These are phyloP conservation scores for Atkinsonella texensis DNA, from an alignment of 2,329 filamentous ascomycete genomes.

Conservation along the genomic window DNA sequence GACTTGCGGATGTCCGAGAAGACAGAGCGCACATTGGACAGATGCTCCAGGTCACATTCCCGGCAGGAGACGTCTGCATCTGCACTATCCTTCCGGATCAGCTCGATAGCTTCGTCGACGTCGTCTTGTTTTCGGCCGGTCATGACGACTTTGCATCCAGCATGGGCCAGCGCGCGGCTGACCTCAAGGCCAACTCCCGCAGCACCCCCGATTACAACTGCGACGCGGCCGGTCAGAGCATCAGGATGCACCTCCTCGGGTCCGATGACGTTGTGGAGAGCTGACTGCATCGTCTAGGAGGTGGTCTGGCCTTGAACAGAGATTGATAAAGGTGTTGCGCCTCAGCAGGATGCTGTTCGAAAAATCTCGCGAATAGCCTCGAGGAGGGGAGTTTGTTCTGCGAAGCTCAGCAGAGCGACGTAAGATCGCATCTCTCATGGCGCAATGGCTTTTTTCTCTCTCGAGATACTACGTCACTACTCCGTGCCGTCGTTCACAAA, in stretches of 20 bases:
- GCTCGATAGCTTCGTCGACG: conserved; percentile 16
- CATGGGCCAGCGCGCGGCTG: conserved; percentile 20
- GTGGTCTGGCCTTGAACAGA: too few species aligned
- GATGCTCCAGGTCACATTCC: conserved; percentile 28
- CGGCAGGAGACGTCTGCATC: conserved; percentile 26
- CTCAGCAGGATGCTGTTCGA: too few species aligned
- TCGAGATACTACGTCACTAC: too few species aligned
- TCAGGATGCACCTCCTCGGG: conserved; percentile 22
- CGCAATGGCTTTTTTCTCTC: too few species aligned
- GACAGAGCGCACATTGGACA: conserved; percentile 24
- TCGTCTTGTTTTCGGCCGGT: conserved; percentile 22
- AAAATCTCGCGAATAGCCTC: too few species aligned
- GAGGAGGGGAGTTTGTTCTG: too few species aligned
- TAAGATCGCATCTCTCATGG: too few species aligned
- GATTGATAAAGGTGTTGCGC: too few species aligned
- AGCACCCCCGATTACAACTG: conserved; percentile 26
- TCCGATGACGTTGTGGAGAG: conserved; percentile 19
- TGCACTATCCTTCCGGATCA: conserved; percentile 14
- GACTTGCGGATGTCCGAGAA: conserved; percentile 23
- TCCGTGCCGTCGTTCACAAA: too few species aligned
- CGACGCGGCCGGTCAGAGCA: conserved; percentile 23
- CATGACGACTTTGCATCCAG: conserved; percentile 25
- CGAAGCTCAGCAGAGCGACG: too few species aligned
- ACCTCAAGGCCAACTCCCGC: conserved; percentile 27
- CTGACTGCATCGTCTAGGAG: conserved; percentile 23